Percentiles rank a stretch among this genome's conserved stretches.
These are phyloP conservation scores for Trichosporon faecale DNA, from an alignment of 1,284 basidiomycete genomes.

Conservation along the genomic window DNA sequence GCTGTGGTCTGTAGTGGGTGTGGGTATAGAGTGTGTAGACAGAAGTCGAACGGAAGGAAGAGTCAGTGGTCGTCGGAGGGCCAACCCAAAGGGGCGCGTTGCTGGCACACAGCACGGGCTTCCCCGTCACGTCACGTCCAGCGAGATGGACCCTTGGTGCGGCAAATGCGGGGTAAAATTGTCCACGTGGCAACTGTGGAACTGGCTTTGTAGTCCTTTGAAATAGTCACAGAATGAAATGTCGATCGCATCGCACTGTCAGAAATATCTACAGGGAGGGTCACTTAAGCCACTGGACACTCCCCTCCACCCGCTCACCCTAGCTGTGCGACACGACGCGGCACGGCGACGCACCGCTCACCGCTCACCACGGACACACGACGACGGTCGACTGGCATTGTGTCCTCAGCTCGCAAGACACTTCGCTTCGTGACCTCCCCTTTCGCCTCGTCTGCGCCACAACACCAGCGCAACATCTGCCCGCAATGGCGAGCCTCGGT, in stretches of 20 bases:
- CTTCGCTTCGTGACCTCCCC: neutral
- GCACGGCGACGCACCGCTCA: conserved; percentile 1
- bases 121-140: conserved; percentile 7
- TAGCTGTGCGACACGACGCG: neutral
- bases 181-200: neutral
- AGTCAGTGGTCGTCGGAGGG: neutral
- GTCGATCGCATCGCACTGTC: neutral
- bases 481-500: conserved; percentile 43
- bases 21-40: neutral
- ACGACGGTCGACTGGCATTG: no score
- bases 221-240: no score
- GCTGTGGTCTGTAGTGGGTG: neutral
- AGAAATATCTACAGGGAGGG: neutral
- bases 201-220: no score
- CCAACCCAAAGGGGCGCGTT: neutral
- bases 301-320: neutral
- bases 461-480: neutral
- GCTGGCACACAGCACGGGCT: conserved; percentile 9
- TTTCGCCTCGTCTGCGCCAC: neutral
- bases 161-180: neutral
- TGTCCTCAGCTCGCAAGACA: neutral
- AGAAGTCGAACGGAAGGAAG: neutral
- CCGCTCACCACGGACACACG: neutral
- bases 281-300: neutral
- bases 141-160: neutral